These are phyloP conservation scores for Lachancea sp. DNA, from an alignment of 805 yeast genomes.

Conservation along the genomic window DNA sequence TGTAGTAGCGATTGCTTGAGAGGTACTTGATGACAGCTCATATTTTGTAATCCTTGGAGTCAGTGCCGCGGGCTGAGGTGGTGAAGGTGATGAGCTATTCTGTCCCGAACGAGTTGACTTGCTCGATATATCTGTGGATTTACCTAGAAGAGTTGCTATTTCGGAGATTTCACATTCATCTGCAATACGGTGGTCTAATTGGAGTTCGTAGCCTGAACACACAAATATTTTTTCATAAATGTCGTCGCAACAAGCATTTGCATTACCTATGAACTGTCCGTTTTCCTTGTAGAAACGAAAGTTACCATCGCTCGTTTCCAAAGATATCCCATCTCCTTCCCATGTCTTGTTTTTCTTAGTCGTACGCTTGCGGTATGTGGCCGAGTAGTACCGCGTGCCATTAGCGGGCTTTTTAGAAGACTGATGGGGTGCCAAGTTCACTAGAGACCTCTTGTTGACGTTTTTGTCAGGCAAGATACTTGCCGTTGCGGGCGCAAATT, in stretches of 20 bases:
- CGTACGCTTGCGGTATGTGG: constrained; percentile 66
- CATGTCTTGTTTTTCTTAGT: constrained; percentile 82
- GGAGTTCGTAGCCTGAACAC: constrained; percentile 57
- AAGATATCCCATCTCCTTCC: constrained; percentile 83
- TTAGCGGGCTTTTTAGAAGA: constrained; percentile 4
- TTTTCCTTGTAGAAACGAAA: constrained; percentile 24
- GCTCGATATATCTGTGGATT: neutral
- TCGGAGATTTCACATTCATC: constrained; percentile 1
- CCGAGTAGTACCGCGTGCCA: constrained; percentile 23
- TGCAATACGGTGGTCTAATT: constrained; percentile 44
- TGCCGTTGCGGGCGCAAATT: neutral
- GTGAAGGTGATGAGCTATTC: constrained; percentile 1
- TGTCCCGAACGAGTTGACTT: neutral
- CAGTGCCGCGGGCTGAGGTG: neutral
- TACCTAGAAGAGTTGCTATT: neutral
- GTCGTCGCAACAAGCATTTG: constrained; percentile 16
- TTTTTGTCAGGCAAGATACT: neutral
- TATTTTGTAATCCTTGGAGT: neutral
- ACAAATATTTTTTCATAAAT: constrained; percentile 38
- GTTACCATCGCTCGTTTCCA: constrained; percentile 24
- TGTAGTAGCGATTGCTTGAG: neutral
- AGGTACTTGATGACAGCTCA: neutral
- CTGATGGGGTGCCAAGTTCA: neutral
- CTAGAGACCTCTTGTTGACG: neutral
- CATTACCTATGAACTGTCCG: constrained; percentile 29